Evolutionary conservation across 148 eudicot species (phyloP), one percentile per base, ranked within the genome.

Genomic region (Hydrangea macrophylla): DNA sequence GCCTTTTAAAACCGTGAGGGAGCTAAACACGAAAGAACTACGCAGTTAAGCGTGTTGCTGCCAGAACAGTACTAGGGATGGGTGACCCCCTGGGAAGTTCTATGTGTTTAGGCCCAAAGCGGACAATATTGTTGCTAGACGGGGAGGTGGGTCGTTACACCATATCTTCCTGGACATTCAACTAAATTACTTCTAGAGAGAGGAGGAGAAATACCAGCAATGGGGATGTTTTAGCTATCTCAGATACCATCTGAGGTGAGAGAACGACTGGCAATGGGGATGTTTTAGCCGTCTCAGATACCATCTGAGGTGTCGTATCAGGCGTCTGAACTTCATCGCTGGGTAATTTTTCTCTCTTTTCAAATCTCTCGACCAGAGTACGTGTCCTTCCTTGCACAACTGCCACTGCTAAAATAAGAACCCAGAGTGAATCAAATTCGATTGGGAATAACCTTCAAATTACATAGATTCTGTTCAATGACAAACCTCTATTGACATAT

Each of bases 281-380:
- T 64, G 76, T 75, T 71, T 78, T 73, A 60, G 72, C 65, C 58
- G 82, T 78, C 80, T 90, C 90, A 70, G 83, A 59, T 57, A 72
- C 61, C 33, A 71, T 69, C 45, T 65, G 80, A 77, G 89, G 75
- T 60, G 80, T 57, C 32, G 71, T 51, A 65, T 68, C 80, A 57
- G 79, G 69, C 23, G 53, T 54, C 55, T 70, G 81, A 68, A 74
- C 76, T 65, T 91, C 97, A 58, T 58, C 62, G 60, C 70, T 68
- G 55, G 36, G 57, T 45, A 69, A 23, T 8, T 5, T 73, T 68
- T 81, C 96, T 76, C 78, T 83, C 80, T 70, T 82, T 78, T 94
- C 99, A 71, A 94, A 94, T 72, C 75, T 91, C 80, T 91, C 97
- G 67, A 94, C 99, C 82, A 94, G 84, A 65, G 93, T 76, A 48